Evolutionary conservation across 257 asterid species (phyloP).

Genomic region (Salvia splendens): DNA sequence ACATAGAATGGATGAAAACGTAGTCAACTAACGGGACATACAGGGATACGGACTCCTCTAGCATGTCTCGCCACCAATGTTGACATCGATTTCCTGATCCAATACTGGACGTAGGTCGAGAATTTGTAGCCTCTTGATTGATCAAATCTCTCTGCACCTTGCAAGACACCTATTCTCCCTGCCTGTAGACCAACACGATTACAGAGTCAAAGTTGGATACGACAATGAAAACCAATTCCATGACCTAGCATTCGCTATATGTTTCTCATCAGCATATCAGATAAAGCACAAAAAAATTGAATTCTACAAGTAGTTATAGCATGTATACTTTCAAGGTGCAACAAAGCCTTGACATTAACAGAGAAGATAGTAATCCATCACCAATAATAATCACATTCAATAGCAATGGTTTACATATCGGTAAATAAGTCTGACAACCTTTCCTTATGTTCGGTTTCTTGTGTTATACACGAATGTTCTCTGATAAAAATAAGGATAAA

Average conservation of each 20-base stretch:
- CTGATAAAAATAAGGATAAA: too few relatives aligned
- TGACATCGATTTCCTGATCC: conserved; percentile 78
- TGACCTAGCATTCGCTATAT: background rate
- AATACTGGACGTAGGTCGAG: conserved; percentile 85
- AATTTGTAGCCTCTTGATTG: conserved; percentile 81
- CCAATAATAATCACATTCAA: background rate
- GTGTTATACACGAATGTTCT: too few relatives aligned
- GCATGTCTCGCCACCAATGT: conserved; percentile 64
- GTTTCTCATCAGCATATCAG: background rate
- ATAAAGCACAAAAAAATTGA: background rate
- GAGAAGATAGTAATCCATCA: too few relatives aligned
- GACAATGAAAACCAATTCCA: conserved; percentile 8
- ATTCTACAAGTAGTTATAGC: conserved; percentile 9
- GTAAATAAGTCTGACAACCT: background rate
- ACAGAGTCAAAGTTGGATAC: conserved; percentile 15
- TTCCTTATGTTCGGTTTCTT: too few relatives aligned
- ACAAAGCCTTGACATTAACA: background rate
- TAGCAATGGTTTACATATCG: background rate
- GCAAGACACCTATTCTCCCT: conserved; percentile 72
- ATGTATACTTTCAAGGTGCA: background rate
- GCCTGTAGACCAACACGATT: conserved; percentile 50
- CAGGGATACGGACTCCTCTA: conserved; percentile 80
- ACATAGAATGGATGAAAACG: conserved; percentile 15
- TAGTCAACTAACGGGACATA: conserved; percentile 38
- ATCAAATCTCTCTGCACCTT: conserved; percentile 87